These are phyloP conservation scores for Calonectria ilicicola DNA, from an alignment of 2,329 filamentous ascomycete genomes.

Conservation along the genomic window DNA sequence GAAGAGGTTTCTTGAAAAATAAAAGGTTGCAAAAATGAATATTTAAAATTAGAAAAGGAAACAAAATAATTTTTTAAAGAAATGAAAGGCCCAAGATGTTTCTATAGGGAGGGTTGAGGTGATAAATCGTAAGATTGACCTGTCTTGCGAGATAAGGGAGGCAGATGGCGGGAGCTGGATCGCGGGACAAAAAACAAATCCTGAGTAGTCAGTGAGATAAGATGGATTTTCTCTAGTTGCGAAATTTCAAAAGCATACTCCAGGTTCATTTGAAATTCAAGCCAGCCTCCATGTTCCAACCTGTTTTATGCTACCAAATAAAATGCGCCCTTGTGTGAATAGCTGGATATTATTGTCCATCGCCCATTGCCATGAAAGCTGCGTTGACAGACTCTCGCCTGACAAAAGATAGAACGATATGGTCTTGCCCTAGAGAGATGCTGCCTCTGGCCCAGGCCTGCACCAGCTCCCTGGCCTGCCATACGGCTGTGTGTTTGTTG, in stretches of 20 bases:
- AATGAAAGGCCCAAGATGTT: no score
- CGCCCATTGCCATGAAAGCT: conserved; percentile 37
- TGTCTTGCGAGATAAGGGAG: background rate
- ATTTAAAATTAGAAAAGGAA: background rate
- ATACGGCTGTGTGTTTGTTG: conserved; percentile 49
- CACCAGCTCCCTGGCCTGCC: conserved; percentile 42
- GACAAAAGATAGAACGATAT: conserved; percentile 38
- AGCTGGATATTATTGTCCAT: background rate
- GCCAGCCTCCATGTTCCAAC: background rate
- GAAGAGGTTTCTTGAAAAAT: conserved; percentile 30
- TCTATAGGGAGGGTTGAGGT: no score
- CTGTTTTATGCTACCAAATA: background rate
- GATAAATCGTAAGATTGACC: background rate
- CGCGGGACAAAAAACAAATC: background rate
- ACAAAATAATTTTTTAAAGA: background rate
- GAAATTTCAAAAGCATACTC: background rate
- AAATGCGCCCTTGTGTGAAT: background rate
- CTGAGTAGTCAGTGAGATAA: background rate
- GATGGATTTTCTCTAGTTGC: background rate
- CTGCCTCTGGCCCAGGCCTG: conserved; percentile 41
- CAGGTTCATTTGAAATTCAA: background rate
- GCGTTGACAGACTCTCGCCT: conserved; percentile 32
- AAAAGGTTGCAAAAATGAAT: background rate
- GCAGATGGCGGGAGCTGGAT: background rate
- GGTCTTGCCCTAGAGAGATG: conserved; percentile 38